These are phyloP conservation scores for Orbilia quercus DNA, from an alignment of 2,329 filamentous ascomycete genomes.

Conservation along the genomic window DNA sequence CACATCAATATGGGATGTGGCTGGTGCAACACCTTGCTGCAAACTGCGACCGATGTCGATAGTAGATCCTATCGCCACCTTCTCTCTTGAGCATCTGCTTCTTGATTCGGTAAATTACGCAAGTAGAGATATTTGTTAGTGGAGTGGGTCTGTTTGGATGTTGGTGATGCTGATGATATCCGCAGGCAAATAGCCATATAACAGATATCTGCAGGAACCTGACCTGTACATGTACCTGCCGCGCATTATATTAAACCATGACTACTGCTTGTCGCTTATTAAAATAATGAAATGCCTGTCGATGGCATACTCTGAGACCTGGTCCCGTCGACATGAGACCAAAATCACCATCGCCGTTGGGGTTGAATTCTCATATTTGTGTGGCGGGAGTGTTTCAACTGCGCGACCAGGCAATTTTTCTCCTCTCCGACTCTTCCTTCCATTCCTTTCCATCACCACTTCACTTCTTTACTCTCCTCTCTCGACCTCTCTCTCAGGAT, in stretches of 20 bases:
- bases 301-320: no score
- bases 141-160: neutral
- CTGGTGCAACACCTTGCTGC: neutral
- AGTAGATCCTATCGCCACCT: neutral
- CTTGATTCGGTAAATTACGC: no score
- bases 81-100: no score
- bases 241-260: no score
- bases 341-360: neutral
- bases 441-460: constrained; percentile 39
- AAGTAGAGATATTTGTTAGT: no score
- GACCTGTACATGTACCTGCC: no score
- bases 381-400: constrained; percentile 40
- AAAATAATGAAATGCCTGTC: no score
- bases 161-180: no score
- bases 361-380: neutral
- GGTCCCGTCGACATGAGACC: neutral
- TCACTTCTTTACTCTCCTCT: neutral
- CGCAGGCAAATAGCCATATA: no score
- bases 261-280: no score
- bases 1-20: no score
- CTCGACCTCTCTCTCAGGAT: no score
- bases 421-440: constrained; percentile 28
- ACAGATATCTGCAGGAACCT: neutral
- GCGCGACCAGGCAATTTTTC: constrained; percentile 44
- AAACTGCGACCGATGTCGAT: neutral